phyloP scores from a whole-genome alignment of 2,329 filamentous ascomycete species.

The Passalora sequoiae region DNA sequence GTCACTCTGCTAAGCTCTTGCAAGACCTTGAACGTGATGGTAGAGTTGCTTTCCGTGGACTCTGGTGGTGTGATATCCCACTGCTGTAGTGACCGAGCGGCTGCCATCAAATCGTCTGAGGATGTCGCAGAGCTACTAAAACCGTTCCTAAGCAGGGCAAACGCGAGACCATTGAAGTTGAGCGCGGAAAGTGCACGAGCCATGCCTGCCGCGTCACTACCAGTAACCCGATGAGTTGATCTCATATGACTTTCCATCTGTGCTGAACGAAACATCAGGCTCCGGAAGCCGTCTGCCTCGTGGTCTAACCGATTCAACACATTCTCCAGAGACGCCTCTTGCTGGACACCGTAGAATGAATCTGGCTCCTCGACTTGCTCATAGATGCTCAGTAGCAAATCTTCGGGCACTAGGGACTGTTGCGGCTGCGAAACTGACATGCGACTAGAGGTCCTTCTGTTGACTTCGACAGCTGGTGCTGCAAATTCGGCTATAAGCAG shows the following conservation, averaged over 20 bases:
- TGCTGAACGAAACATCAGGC: constrained; percentile 82
- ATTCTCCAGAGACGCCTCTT: constrained; percentile 68
- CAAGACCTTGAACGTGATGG: constrained; percentile 70
- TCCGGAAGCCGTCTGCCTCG: constrained; percentile 80
- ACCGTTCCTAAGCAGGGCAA: constrained; percentile 68
- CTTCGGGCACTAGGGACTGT: constrained; percentile 50
- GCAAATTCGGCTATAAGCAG: constrained; percentile 73
- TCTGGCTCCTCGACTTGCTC: constrained; percentile 93
- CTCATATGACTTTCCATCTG: constrained; percentile 83
- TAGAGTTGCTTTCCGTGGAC: constrained; percentile 32
- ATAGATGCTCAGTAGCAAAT: constrained; percentile 75
- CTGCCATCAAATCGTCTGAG: constrained; percentile 16
- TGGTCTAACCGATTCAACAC: constrained; percentile 81
- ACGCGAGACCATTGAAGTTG: constrained; percentile 79
- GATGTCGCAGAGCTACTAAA: constrained; percentile 49
- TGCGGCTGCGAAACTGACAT: constrained; percentile 18
- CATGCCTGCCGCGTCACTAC: constrained; percentile 61
- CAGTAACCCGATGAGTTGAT: constrained; percentile 50
- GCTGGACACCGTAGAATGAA: constrained; percentile 85
- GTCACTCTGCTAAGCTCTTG: constrained; percentile 55
- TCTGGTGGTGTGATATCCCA: constrained; percentile 82
- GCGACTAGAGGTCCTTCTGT: constrained; percentile 24
- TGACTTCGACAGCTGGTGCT: constrained; percentile 5
- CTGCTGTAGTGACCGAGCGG: constrained; percentile 68
- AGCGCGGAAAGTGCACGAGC: constrained; percentile 73